Evolutionary conservation across 495 filamentous ascomycete species (phyloP), one percentile per base, ranked within the genome.

Genomic region (Penicillium cosmopolitanum): DNA sequence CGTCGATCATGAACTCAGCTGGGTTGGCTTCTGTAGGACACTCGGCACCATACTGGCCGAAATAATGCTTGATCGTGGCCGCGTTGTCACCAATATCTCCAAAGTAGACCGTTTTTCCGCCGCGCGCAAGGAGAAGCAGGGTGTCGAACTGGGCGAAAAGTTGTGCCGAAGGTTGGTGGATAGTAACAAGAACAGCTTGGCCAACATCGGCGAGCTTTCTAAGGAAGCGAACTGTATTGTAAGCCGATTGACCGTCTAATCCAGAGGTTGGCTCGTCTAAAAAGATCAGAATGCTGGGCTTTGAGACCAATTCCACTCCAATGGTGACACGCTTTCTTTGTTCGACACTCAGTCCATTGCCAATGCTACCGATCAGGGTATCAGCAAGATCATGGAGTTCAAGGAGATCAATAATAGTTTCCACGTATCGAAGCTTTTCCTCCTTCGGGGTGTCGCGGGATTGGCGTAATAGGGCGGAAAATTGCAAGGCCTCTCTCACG

Each of bases 1-100:
- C 89, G 62, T 96, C 91, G 36, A 97, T 81, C 89, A 97, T 96
- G 85, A 89, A 92, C 69, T 97, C 93, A 16, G 93, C 93, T 31
- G 92, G 91, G 56, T 82, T 97, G 18, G 88, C 86, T 11, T 87
- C 84, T 2, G 75, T 58, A 2, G 90, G 89, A 71, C 92, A 96
- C n/a, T 82, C 74, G 4, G 87, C 90, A 25, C 90, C 86, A 65
- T 93, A 85, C 54, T 83, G 79, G 65, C 87, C 86, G 60, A 96
- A 96, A 75, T 96, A 96, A 87, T 74, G 76, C 81, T 65, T 86
- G 71, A 59, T 77, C 58, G 66, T 75, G 3, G 71, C 66, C 15
- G 73, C 80, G 53, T 85, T 80, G 19, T 81, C 72, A 3, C 85
- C 85, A 34, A 87, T 76, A 48, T 84, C 78, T 3, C 91, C 91